Conservation (phyloP, 2,329 filamentous ascomycete species). For the Alternaria sp. region DNA sequence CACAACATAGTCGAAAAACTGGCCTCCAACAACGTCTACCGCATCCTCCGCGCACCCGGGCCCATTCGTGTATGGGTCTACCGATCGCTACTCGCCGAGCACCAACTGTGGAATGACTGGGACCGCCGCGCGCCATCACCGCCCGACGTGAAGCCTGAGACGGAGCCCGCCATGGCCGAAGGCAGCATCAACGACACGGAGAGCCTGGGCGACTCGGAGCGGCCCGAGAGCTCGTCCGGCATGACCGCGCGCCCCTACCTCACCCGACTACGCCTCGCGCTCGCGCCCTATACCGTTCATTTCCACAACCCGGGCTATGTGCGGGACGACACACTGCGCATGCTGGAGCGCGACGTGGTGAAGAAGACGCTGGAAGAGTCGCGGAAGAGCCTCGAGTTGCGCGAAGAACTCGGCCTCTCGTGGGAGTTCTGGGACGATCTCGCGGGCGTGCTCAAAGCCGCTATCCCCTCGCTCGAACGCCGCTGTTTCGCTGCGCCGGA, state of each 20-base stretch:
- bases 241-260: constrained; percentile 44
- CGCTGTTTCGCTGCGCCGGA: constrained; percentile 68
- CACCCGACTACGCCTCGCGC: constrained; percentile 54
- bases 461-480: constrained; percentile 66
- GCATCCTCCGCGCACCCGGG: constrained; percentile 34
- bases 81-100: constrained; percentile 29
- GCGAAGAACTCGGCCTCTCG: constrained; percentile 64
- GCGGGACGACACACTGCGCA: constrained; percentile 63
- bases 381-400: constrained; percentile 62
- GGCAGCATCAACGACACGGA: constrained; percentile 17
- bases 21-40: constrained; percentile 32
- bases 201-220: constrained; percentile 17
- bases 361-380: constrained; percentile 67
- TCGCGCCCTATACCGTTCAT: constrained; percentile 61
- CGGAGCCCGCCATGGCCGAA: constrained; percentile 5
- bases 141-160: constrained; percentile 8
- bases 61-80: constrained; percentile 38
- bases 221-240: constrained; percentile 20
- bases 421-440: constrained; percentile 66
- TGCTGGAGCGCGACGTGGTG: constrained; percentile 61
- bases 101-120: constrained; percentile 30
- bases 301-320: constrained; percentile 67
- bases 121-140: constrained; percentile 10
- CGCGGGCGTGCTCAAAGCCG: constrained; percentile 63
- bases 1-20: constrained; percentile 28